Conservation (phyloP, 164 flowering plant species). For the Chimonanthus salicifolius region DNA sequence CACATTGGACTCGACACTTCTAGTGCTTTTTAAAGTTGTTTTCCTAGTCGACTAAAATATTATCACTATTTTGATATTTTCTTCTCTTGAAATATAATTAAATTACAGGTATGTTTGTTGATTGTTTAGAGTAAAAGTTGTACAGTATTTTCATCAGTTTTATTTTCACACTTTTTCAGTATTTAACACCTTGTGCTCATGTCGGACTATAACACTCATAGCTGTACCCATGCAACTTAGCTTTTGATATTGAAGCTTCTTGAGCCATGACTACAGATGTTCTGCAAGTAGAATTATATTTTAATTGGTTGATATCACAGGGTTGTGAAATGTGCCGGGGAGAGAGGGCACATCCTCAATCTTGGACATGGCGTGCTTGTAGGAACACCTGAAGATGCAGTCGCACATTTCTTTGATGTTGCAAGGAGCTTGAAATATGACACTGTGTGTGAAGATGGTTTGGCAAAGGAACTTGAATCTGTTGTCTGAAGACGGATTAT, state of each 20-base stretch:
- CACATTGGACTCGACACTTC: too few relatives aligned
- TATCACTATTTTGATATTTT: too few relatives aligned
- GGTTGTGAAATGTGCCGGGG: constrained; percentile 90
- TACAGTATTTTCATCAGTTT: too few relatives aligned
- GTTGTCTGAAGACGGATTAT: constrained; percentile 15
- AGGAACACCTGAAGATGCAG: constrained; percentile 98
- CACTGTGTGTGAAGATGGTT: constrained; percentile 16
- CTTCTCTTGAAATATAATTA: too few relatives aligned
- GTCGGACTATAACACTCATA: too few relatives aligned
- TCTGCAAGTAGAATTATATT: background rate
- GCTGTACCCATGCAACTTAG: too few relatives aligned
- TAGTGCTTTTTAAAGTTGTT: too few relatives aligned
- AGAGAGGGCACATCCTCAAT: constrained; percentile 82
- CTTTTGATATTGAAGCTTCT: background rate
- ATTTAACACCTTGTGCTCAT: too few relatives aligned
- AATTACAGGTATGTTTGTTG: too few relatives aligned
- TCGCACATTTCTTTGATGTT: constrained; percentile 89
- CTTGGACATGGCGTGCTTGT: constrained; percentile 97
- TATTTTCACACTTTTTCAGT: too few relatives aligned
- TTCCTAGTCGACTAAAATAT: too few relatives aligned
- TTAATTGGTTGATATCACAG: constrained; percentile 29
- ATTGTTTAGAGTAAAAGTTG: too few relatives aligned
- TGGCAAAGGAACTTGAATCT: constrained; percentile 19
- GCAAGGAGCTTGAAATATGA: constrained; percentile 62
- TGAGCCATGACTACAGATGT: background rate